Evolutionary conservation across 169 alveolate species (phyloP).

Genomic region (Eimeria sp.): DNA sequence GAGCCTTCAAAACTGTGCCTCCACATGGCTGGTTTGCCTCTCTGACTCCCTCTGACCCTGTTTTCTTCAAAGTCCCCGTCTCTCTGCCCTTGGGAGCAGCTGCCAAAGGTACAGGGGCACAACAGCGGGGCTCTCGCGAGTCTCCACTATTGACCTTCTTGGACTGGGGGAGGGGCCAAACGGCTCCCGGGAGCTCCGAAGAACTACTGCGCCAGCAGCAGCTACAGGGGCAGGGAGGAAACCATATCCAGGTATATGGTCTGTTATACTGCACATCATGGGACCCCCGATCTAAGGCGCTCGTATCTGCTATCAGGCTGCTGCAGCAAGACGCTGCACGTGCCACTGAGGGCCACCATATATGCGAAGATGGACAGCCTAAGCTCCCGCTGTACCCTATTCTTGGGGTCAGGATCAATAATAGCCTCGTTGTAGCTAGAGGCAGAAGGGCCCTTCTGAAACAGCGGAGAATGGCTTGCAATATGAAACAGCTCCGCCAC

Average conservation of each 20-base stretch:
- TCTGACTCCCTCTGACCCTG: neutral
- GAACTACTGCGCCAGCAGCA: constrained; percentile 55
- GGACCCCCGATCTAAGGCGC: constrained; percentile 81
- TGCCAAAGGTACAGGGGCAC: neutral
- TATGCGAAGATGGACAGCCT: neutral
- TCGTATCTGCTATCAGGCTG: constrained; percentile 57
- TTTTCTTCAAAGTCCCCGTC: neutral
- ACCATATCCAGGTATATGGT: neutral
- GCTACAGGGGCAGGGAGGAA: neutral
- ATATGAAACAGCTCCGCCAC: constrained; percentile 80
- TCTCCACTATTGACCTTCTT: neutral
- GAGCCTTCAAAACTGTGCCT: no score
- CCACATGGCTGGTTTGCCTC: neutral
- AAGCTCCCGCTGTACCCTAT: constrained; percentile 61
- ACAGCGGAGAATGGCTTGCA: constrained; percentile 78
- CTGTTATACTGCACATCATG: constrained; percentile 71
- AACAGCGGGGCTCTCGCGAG: neutral
- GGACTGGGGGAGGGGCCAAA: constrained; percentile 58
- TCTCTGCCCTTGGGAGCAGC: neutral
- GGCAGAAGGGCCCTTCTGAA: constrained; percentile 72
- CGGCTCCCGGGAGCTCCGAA: constrained; percentile 26
- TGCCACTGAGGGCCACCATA: constrained; percentile 3
- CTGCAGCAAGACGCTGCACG: constrained; percentile 49
- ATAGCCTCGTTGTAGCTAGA: constrained; percentile 73
- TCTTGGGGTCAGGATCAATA: constrained; percentile 50